Evolutionary conservation across 2,329 filamentous ascomycete genomes (phyloP).

Genomic region (Leptodontidium sp.): DNA sequence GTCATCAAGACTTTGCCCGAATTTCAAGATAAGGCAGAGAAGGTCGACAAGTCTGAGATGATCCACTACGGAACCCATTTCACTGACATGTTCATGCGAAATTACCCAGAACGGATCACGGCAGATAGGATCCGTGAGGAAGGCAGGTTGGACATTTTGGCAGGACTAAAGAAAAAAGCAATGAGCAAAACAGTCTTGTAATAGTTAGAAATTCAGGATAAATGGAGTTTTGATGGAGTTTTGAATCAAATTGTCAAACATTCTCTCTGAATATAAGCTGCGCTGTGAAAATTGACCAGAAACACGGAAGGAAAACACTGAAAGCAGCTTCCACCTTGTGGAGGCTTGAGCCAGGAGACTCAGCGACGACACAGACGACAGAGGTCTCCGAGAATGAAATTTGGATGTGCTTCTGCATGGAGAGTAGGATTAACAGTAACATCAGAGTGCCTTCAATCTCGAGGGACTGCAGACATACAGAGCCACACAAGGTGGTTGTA

Average conservation of each 20-base stretch:
- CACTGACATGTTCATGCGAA: slow-evolving; percentile 59
- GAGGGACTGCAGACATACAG: background rate
- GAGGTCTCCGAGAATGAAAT: too few relatives aligned
- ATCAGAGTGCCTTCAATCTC: background rate
- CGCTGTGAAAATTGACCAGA: too few relatives aligned
- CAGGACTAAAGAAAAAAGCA: background rate
- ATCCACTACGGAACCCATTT: slow-evolving; percentile 62
- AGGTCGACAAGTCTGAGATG: background rate
- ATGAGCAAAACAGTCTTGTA: background rate
- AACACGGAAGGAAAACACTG: too few relatives aligned
- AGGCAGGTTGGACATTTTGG: slow-evolving; percentile 4
- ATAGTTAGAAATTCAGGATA: background rate
- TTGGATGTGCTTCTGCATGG: too few relatives aligned
- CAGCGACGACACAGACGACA: too few relatives aligned
- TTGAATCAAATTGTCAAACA: background rate
- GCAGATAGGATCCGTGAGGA: slow-evolving; percentile 41
- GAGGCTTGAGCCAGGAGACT: too few relatives aligned
- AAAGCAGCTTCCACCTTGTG: too few relatives aligned
- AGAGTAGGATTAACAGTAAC: too few relatives aligned
- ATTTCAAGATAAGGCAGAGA: slow-evolving; percentile 47
- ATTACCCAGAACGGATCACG: slow-evolving; percentile 57
- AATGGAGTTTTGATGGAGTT: background rate
- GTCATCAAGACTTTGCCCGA: slow-evolving; percentile 54
- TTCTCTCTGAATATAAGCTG: too few relatives aligned
- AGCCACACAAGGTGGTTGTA: background rate